phyloP scores from a whole-genome alignment of 805 yeast species.

The Schizosaccharomyces octosporus region DNA sequence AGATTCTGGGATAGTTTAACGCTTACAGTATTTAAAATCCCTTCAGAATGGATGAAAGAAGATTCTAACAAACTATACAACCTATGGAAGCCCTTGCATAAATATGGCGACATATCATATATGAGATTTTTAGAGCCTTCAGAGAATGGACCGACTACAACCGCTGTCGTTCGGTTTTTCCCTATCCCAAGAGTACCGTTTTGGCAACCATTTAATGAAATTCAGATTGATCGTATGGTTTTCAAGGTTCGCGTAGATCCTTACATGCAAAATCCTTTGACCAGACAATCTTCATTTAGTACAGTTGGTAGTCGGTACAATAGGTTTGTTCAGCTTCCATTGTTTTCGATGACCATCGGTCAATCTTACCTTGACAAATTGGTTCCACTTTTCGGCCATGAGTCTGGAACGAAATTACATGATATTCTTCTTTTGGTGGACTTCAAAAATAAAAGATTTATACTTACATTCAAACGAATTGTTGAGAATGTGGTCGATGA shows the following conservation, averaged over 20 bases:
- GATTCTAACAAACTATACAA: background rate
- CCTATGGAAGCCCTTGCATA: background rate
- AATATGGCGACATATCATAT: background rate
- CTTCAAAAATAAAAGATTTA: background rate
- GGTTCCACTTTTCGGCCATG: background rate
- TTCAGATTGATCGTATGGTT: background rate
- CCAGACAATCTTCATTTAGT: background rate
- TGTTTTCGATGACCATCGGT: background rate
- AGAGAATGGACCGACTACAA: background rate
- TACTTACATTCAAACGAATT: background rate
- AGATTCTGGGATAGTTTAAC: background rate
- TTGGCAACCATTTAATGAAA: background rate
- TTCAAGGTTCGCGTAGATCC: background rate
- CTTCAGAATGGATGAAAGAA: background rate
- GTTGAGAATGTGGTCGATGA: background rate
- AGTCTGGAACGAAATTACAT: background rate
- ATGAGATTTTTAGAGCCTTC: background rate
- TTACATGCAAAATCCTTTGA: background rate
- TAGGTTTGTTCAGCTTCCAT: background rate
- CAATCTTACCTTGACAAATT: background rate
- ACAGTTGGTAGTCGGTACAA: background rate
- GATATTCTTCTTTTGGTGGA: background rate
- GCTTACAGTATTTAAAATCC: background rate
- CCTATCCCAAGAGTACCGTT: background rate
- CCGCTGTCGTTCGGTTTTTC: background rate